These are phyloP conservation scores for Tinospora cordifolia DNA, from an alignment of 164 flowering plant genomes.

Conservation along the genomic window DNA sequence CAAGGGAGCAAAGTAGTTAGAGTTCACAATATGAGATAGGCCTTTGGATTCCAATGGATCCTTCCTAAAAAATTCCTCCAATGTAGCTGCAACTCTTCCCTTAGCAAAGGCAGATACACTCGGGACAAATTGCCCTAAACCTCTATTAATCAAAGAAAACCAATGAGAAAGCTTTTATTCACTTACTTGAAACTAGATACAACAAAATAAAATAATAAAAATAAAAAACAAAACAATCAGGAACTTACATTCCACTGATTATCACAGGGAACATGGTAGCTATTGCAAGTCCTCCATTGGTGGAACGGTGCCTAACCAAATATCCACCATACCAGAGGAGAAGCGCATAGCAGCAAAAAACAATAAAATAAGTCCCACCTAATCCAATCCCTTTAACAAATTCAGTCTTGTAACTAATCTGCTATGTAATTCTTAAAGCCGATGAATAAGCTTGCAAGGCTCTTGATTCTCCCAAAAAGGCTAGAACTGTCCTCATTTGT, in stretches of 20 bases:
- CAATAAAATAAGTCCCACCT: conserved; percentile 91
- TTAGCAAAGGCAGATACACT: no score
- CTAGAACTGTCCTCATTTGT: conserved; percentile 81
- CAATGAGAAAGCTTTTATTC: no score
- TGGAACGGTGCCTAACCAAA: conserved; percentile 71
- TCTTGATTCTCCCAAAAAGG: conserved; percentile 83
- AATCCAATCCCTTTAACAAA: conserved; percentile 82
- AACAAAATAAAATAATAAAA: no score
- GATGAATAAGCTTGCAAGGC: conserved; percentile 67
- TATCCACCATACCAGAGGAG: conserved; percentile 96
- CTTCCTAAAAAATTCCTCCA: no score
- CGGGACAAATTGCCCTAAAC: no score
- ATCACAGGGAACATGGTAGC: conserved; percentile 94
- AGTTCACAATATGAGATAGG: no score
- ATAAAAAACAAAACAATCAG: no score
- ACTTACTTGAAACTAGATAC: no score
- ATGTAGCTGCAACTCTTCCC: no score
- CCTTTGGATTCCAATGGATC: no score
- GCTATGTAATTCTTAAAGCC: conserved; percentile 58
- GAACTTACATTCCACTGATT: conserved; percentile 97
- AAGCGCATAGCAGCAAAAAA: conserved; percentile 91
- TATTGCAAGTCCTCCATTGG: conserved; percentile 95
- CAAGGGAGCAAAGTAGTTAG: conserved; percentile 63
- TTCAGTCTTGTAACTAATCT: conserved; percentile 71
- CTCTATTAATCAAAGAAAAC: no score